Base-by-base conservation (phyloP, 1,284 basidiomycete species). In the Irpex sp. region DNA sequence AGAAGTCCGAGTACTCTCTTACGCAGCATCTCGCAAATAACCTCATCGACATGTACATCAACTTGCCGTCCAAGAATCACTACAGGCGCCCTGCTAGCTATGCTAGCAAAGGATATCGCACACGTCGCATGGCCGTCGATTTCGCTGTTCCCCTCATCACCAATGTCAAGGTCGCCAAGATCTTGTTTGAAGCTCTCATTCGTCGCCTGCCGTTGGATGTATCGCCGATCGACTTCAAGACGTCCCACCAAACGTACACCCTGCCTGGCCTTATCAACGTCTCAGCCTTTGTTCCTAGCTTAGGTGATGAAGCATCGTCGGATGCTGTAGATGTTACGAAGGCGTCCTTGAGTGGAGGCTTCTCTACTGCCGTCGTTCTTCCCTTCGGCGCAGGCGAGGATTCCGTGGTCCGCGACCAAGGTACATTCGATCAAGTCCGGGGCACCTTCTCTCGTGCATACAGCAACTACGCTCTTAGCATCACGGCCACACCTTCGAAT, bases 91-190 rank as follows among this genome's bases (percentile, higher is more conserved):
- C 96, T 8, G 96, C 95, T 14, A 96, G 91, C 74, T 99, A 98
- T 74, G 88, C 94, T 60, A 98, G 94, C 73, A 96, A 97, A 76
- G 97, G 96, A 10, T 99, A 99, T 77, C 87, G 88, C 65, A 96
- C 95, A 36, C 92, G 97, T 73, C 91, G 96, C 66, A 96, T 98
- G 92, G 96, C 97, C n/a, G 96, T 99, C 66, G 96, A 99, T 77
- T 98, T 96, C 71, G 96, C 95, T 37, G 90, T 99, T 45, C 96
- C 97, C 0, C 82, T 99, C 59, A 95, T 99, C 74, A 99, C 96
- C 62, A 99, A 99, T 74, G 92, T 99, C 78, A 99, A 99, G 82
- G 96, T 95, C 72, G 97, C 97, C 65, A 99, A 99, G 78, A 83
- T 99, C 71, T 86, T 99, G 57, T 91, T 94, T 47, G 96, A 99